Percentiles rank a stretch among this genome's conserved stretches.
Evolutionary conservation across 352 stramenopile genomes (phyloP).

Genomic region (Globisporangium polare): DNA sequence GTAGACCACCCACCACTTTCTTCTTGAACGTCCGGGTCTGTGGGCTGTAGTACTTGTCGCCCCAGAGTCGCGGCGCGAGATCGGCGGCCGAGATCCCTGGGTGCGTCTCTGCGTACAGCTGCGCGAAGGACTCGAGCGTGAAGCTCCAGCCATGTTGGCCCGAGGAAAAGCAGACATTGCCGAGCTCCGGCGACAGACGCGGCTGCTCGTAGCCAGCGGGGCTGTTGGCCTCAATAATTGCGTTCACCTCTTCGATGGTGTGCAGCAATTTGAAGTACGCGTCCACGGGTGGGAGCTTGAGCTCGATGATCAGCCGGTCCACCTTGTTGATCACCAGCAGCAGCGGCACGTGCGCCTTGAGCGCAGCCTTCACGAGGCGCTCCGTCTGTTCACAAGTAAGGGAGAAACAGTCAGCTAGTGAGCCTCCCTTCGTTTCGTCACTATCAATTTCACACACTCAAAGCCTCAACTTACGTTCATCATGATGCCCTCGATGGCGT

Average conservation of each 20-base stretch:
- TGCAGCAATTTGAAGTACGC: conserved; percentile 98
- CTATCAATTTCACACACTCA: not conserved
- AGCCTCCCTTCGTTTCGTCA: not conserved
- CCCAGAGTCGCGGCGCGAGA: conserved; percentile 95
- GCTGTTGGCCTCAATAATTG: conserved; percentile 76
- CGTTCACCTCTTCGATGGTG: conserved; percentile 97
- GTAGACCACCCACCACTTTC: conserved; percentile 50
- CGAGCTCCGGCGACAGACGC: conserved; percentile 88
- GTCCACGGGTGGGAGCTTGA: conserved; percentile 97
- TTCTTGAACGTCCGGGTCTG: conserved; percentile 91
- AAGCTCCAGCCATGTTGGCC: conserved; percentile 97
- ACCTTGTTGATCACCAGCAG: conserved; percentile 97
- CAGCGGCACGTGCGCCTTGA: conserved; percentile 88
- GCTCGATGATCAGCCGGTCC: conserved; percentile 98
- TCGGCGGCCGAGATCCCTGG: conserved; percentile 71
- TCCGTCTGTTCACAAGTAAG: conserved; percentile 77
- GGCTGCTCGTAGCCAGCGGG: conserved; percentile 36
- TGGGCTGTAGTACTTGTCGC: conserved; percentile 96
- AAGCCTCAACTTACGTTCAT: conserved; percentile 77
- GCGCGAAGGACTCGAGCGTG: conserved; percentile 94
- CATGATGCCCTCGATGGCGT: conserved; percentile 98
- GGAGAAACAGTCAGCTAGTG: not conserved
- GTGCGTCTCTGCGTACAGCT: conserved; percentile 73
- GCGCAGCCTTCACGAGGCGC: conserved; percentile 90
- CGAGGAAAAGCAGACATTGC: conserved; percentile 98